Evolutionary conservation across 164 flowering plant species (phyloP).

Genomic region (Euptelea pleiosperma): DNA sequence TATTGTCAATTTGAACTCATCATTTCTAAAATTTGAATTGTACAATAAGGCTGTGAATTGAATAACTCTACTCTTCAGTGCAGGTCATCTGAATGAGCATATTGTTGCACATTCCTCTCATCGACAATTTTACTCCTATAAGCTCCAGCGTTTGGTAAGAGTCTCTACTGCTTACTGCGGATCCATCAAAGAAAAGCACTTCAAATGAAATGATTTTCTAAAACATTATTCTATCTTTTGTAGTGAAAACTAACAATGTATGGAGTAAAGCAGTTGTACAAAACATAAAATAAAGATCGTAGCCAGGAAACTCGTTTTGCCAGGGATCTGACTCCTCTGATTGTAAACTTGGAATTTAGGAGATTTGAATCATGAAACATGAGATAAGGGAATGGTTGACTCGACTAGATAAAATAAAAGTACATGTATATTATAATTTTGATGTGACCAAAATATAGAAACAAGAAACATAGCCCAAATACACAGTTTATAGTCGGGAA

Average conservation of each 20-base stretch:
- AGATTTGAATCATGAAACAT: background rate
- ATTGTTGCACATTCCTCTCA: constrained; percentile 55
- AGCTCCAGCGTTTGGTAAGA: constrained; percentile 79
- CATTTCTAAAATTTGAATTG: background rate
- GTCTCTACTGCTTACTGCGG: background rate
- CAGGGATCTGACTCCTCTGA: background rate
- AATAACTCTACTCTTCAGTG: constrained; percentile 40
- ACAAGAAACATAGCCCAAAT: too few species aligned
- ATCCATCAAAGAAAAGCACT: background rate
- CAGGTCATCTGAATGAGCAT: constrained; percentile 83
- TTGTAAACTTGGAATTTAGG: background rate
- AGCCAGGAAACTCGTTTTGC: background rate
- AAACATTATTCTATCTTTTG: too few species aligned
- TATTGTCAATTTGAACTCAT: background rate
- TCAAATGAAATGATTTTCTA: too few species aligned
- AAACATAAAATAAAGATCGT: too few species aligned
- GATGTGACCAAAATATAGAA: too few species aligned
- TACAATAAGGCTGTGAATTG: background rate
- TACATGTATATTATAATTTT: too few species aligned
- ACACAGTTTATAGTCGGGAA: too few species aligned
- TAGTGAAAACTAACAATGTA: too few species aligned
- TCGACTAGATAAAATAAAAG: background rate
- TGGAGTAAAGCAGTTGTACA: too few species aligned
- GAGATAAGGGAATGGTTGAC: background rate
- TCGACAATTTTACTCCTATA: constrained; percentile 64